phyloP scores from a whole-genome alignment of 768 basidiomycete species.

The Phanerodontia chrysosporium region DNA sequence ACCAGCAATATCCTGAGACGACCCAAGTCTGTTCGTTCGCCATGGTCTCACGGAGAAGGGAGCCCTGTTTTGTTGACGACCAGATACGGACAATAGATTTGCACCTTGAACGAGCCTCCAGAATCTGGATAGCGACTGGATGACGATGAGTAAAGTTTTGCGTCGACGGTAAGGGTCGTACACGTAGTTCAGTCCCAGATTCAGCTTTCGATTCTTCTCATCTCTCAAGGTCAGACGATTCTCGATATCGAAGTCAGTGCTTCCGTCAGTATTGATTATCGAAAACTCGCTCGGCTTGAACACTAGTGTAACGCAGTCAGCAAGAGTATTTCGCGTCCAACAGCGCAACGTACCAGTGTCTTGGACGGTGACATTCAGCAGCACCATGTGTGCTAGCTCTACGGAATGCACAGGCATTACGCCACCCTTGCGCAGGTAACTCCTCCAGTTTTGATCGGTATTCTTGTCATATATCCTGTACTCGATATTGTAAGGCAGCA shows the following conservation, averaged over 20 bases:
- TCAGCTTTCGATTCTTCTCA: slow-evolving; percentile 66
- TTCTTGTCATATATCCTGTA: slow-evolving; percentile 98
- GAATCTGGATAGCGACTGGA: slow-evolving; percentile 75
- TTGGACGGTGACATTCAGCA: slow-evolving; percentile 87
- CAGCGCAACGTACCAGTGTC: slow-evolving; percentile 65
- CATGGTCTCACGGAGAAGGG: slow-evolving; percentile 71
- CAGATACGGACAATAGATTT: slow-evolving; percentile 88
- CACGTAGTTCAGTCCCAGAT: slow-evolving; percentile 88
- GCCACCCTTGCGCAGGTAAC: slow-evolving; percentile 89
- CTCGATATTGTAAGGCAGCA: slow-evolving; percentile 89
- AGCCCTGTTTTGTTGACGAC: slow-evolving; percentile 90
- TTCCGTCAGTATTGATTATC: slow-evolving; percentile 92
- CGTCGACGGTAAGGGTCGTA: slow-evolving; percentile 34
- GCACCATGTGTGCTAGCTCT: slow-evolving; percentile 82
- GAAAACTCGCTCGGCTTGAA: slow-evolving; percentile 95
- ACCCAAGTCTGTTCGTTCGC: slow-evolving; percentile 56
- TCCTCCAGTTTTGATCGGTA: slow-evolving; percentile 89
- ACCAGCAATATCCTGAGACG: slow-evolving; percentile 81
- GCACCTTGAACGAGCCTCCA: slow-evolving; percentile 94
- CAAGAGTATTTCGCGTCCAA: background rate
- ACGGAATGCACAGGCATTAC: slow-evolving; percentile 96
- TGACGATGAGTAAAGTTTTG: background rate
- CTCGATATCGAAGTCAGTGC: slow-evolving; percentile 86
- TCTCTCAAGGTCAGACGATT: slow-evolving; percentile 70
- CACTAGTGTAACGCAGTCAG: slow-evolving; percentile 37